phyloP scores from a whole-genome alignment of 371 early-diverging fungal genomes.

The Rhizopus delemar region DNA sequence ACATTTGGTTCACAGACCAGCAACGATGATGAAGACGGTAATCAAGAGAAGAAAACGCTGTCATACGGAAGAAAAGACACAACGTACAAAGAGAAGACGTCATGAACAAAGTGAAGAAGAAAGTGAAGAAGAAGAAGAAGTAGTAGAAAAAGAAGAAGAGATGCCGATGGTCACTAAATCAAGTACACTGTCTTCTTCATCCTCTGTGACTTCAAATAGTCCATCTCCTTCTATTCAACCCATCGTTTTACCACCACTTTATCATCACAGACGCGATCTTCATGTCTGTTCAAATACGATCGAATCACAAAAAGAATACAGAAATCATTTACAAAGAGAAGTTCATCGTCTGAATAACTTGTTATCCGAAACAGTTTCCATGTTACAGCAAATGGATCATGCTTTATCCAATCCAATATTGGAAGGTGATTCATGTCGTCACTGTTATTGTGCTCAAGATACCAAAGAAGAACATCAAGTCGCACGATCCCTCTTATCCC shows the following conservation, averaged over 20 bases:
- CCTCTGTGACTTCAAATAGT: neutral
- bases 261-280: conserved; percentile 9
- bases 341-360: conserved; percentile 54
- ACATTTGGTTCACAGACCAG: conserved; percentile 64
- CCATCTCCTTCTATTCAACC: conserved; percentile 11
- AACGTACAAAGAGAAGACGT: conserved; percentile 3
- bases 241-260: conserved; percentile 25
- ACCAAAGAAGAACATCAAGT: conserved; percentile 23
- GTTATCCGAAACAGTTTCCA: conserved; percentile 53
- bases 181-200: neutral
- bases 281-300: conserved; percentile 34
- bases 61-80: conserved; percentile 12
- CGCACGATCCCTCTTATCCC: conserved; percentile 19
- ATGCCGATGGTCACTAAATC: neutral
- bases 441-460: conserved; percentile 8
- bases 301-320: conserved; percentile 52
- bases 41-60: conserved; percentile 57
- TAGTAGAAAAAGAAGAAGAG: conserved; percentile 1
- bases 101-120: conserved; percentile 1
- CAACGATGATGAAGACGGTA: conserved; percentile 57
- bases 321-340: conserved; percentile 58
- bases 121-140: neutral
- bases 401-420: conserved; percentile 31
- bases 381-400: conserved; percentile 54
- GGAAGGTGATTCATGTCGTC: conserved; percentile 14